Evolutionary conservation across 2,329 filamentous ascomycete species (phyloP), one percentile per base, ranked within the genome.

Genomic region (Nothophaeocryptopus gaeumannii): DNA sequence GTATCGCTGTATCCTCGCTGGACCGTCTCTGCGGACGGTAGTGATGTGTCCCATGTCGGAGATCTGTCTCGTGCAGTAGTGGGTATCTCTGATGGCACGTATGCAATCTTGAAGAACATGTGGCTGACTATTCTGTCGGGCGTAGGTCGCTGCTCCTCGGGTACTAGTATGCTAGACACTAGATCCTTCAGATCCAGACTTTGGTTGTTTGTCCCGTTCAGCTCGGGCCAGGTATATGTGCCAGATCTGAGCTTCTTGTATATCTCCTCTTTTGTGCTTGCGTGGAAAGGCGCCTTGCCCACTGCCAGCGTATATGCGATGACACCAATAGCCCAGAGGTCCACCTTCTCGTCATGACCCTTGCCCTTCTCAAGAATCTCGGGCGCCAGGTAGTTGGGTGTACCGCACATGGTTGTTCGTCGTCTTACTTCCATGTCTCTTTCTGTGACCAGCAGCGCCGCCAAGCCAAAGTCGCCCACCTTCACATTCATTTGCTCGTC

Each of bases 291-390:
- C 1, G 93, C 92, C 63, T 92, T 95, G 14, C 93, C 95, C 7
- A 93, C 93, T 39, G 97, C 86, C 82, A 99, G 92, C 41, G 93
- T 95, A 72, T 95, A 97, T 84, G 95, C 90, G 67, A 99, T 99
- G 59, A 99, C 93, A 14, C 95, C 93, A 66, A 99, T 78, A 38
- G 92, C 96, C 95, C 95, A 99, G 48, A 99, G 88, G 67, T 99
- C 93, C 3, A 99, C 93, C 76, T 95, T 96, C 67, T 97, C 91
- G 59, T 96, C 93, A 67, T 99, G 93, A 0, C 93, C 93, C 63
- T 92, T 89, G 66, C 89, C 93, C 75, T 93, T 96, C 65, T 96
- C 89, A 44, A 99, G 73, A 54, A 99, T 96, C 66, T 99, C 93
- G 0, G 93, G 93, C 0, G 93, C 93, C 61, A 99, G 96, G 68